These are phyloP conservation scores for Diplodia sapinea DNA, from an alignment of 2,329 filamentous ascomycete species.

Conservation along the genomic window DNA sequence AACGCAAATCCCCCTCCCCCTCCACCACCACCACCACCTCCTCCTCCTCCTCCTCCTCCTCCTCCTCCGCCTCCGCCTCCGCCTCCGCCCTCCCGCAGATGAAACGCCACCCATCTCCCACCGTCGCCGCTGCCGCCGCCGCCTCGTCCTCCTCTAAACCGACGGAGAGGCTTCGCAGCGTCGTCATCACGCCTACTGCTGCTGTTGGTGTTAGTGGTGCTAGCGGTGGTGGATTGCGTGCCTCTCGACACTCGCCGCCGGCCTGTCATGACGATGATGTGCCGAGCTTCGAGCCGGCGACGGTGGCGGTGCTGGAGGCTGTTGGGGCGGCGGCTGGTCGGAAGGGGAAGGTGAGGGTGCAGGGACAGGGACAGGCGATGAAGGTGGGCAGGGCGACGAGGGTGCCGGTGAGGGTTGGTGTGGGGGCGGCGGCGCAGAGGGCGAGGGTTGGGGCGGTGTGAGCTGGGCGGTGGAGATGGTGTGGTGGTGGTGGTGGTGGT, in stretches of 20 bases:
- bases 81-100: slow-evolving; percentile 2
- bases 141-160: too few species aligned
- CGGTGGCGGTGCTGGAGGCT: not conserved
- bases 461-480: too few species aligned
- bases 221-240: not conserved
- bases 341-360: not conserved
- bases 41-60: too few species aligned
- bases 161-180: not conserved
- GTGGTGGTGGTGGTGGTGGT: too few species aligned
- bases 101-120: not conserved
- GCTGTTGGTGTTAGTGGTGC: not conserved
- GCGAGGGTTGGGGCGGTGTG: too few species aligned
- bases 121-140: not conserved
- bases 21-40: not conserved
- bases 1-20: not conserved
- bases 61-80: not conserved
- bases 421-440: too few species aligned
- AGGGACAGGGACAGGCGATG: too few species aligned
- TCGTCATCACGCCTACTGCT: not conserved
- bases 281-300: not conserved
- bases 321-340: not conserved
- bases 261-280: not conserved
- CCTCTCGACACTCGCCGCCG: not conserved
- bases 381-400: not conserved
- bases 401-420: not conserved